Evolutionary conservation across 208 protist species (phyloP), one percentile per base, ranked within the genome.

Genomic region (Sergeia podlipaevii): DNA sequence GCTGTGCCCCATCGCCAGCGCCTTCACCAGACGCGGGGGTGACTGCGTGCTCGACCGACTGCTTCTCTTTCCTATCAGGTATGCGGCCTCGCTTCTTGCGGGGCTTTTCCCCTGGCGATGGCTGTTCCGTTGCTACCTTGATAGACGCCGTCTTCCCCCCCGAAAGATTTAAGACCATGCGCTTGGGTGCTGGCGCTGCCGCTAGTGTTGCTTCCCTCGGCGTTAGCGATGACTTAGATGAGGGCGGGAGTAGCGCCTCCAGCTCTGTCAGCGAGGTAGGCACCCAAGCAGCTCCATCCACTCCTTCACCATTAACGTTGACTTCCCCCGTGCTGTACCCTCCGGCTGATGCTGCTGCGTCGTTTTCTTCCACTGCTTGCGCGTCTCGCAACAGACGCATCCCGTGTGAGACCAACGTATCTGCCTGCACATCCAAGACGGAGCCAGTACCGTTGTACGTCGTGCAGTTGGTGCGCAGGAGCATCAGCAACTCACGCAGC

Each of bases 401-500:
- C 4, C 76, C 72, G 32, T 50, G 17, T n/a, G 51, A 63, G 15
- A 83, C 62, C 29, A 91, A 34, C 48, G 63, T 29, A 3, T 60
- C 44, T 17, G 75, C 77, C 39, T 62, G 54, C 15, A 28, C 33
- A 21, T 62, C 65, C 37, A 87, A 46, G 13, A 56, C 48, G 41
- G 63, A 73, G 11, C 69, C 72, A 4, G 49, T 55, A 0, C 79
- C 78, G 66, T 91, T 91, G 70, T 74, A 87, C 5, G 17, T 15
- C 27, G 68, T 65, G 43, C 67, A 85, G 68, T 91, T 91, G 2
- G 44, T 20, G 30, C 70, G 72, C 48, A 91, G 43, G n/a, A 70
- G 57, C 10, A 62, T 47, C 13, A 87, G 56, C 30, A 67, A 73
- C 26, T 59, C 75, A 26, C 77, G 77, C 39, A 91, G 55, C 5